Percentiles rank a stretch among this genome's conserved stretches.
These are phyloP conservation scores for Tilletia indica DNA, from an alignment of 1,284 basidiomycete species.

Conservation along the genomic window DNA sequence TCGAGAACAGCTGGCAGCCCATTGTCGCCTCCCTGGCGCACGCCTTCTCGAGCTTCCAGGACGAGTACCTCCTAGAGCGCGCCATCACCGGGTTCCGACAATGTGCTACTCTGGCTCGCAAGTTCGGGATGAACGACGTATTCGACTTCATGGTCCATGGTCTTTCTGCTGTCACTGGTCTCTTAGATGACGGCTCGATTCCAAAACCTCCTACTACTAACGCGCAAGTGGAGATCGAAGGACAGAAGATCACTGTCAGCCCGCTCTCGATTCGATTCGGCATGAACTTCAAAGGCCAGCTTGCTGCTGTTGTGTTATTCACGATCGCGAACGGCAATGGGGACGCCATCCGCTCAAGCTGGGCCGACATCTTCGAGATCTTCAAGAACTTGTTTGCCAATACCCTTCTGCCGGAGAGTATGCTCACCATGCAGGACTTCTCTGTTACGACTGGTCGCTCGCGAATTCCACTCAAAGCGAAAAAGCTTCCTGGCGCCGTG, in stretches of 20 bases:
- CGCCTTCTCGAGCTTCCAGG: conserved; percentile 85
- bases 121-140: conserved; percentile 85
- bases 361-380: conserved; percentile 90
- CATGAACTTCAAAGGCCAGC: conserved; percentile 88
- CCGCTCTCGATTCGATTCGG: conserved; percentile 90
- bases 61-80: conserved; percentile 92
- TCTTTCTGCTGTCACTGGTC: conserved; percentile 58
- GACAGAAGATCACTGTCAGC: conserved; percentile 82
- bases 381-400: conserved; percentile 93
- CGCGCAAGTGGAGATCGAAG: conserved; percentile 68
- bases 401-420: conserved; percentile 73
- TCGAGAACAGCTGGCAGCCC: conserved; percentile 84
- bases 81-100: conserved; percentile 93
- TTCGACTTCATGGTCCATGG: conserved; percentile 95
- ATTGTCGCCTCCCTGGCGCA: conserved; percentile 68
- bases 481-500: conserved; percentile 75
- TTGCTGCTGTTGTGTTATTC: conserved; percentile 95
- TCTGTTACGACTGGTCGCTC: conserved; percentile 29
- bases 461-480: conserved; percentile 41
- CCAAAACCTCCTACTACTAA: conserved; percentile 23
- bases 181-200: conserved; percentile 34
- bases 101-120: conserved; percentile 87
- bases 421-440: conserved; percentile 98
- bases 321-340: conserved; percentile 97
- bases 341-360: conserved; percentile 88